Evolutionary conservation across 2,329 filamentous ascomycete genomes (phyloP), one percentile per base, ranked within the genome.

Genomic region (Apiospora koreana): DNA sequence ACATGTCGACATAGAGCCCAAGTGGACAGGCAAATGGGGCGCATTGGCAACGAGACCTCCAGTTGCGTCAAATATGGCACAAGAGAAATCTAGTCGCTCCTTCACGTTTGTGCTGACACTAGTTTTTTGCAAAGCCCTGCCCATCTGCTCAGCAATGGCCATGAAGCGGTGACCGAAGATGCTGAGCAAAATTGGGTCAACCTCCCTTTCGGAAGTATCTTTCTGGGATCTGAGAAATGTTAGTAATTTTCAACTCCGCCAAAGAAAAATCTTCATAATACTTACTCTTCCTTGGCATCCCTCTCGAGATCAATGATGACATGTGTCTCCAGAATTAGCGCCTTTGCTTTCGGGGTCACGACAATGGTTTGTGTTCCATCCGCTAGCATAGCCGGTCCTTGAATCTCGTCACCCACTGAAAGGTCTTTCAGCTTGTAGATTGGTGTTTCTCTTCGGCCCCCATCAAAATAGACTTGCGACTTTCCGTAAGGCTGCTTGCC

Each of bases 331-430:
- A 97, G 90, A 42, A 97, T 86, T 31, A 94, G 82, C 0, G 95
- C 95, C 28, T 89, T 89, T 2, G 94, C 89, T 41, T 88, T 88
- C 0, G 95, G 95, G 0, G 93, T 93, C 2, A 98, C 91, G 0
- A 98, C 93, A 72, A 98, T 96, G 0, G 95, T 98, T 81, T 98
- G 95, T 0, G 93, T 95, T 10, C 92, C 92, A 77, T 95, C 95
- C 2, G 94, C 94, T 70, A 97, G 87, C 81, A 97, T 93, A 0
- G 94, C 94, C 0, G 95, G 95, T 0, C 95, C 95, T 66, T 86
- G 84, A 69, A 97, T 85, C 25, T 89, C 88, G 72, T 94, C 90
- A 2, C 94, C 94, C 7, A 93, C 85, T 1, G 85, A 83, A 14
- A 98, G 84, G 71, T 94, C 88, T 72, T 93, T 90, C 0, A 98